Conservation (phyloP, 2,329 filamentous ascomycete species). For the Sclerotinia glacialis region DNA sequence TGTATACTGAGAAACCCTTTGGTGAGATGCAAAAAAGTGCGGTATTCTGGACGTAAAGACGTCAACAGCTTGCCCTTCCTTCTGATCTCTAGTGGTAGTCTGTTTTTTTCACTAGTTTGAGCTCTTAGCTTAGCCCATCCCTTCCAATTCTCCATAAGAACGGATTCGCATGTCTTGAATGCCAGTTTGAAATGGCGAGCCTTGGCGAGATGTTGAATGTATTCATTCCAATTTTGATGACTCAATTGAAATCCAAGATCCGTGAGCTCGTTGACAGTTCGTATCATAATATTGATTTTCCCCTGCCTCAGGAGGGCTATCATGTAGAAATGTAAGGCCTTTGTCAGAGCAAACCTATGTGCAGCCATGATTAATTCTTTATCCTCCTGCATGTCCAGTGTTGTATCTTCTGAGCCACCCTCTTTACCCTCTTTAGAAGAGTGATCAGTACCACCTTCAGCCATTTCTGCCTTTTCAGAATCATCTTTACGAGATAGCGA, state of each 20-base stretch:
- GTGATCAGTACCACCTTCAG: background rate
- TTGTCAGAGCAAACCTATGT: conserved; percentile 44
- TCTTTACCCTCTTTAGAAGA: background rate
- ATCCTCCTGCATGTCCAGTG: background rate
- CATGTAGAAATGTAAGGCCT: conserved; percentile 49
- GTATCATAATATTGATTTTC: conserved; percentile 50
- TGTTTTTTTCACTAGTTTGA: conserved; percentile 29
- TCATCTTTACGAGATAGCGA: background rate
- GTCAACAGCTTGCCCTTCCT: conserved; percentile 28
- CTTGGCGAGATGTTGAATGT: conserved; percentile 65
- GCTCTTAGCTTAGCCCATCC: conserved; percentile 57
- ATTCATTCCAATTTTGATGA: conserved; percentile 76
- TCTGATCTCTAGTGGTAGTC: conserved; percentile 33
- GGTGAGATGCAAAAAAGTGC: conserved; percentile 37
- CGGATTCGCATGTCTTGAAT: conserved; percentile 70
- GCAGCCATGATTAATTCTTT: conserved; percentile 23
- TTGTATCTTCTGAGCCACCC: no score
- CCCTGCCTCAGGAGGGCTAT: conserved; percentile 51
- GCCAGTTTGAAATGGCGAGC: conserved; percentile 61
- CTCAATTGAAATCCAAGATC: conserved; percentile 70
- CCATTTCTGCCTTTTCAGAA: background rate
- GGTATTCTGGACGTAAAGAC: conserved; percentile 34
- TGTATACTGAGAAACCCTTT: conserved; percentile 35
- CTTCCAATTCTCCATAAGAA: conserved; percentile 74
- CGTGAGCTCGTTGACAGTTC: conserved; percentile 49